phyloP scores from a whole-genome alignment of 1,139 yeast genomes.

The Groenewaldozyma sp. region DNA sequence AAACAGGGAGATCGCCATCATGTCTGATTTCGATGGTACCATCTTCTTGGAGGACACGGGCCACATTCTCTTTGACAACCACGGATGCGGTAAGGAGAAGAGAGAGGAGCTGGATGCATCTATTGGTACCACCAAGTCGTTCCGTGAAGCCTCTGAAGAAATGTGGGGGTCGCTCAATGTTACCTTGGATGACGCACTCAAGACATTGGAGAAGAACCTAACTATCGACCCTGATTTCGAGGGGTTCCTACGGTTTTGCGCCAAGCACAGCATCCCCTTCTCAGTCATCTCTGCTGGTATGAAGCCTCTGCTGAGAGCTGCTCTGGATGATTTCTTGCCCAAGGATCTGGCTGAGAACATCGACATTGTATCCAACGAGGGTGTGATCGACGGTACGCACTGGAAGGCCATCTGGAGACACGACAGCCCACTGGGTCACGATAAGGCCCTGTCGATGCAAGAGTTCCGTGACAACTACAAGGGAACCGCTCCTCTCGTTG shows the following conservation, averaged over 20 bases:
- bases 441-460: conserved; percentile 50
- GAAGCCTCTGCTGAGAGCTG: conserved; percentile 52
- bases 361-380: conserved; percentile 54
- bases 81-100: conserved; percentile 35
- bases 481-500: conserved; percentile 28
- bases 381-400: conserved; percentile 35
- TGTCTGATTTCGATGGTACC: conserved; percentile 39
- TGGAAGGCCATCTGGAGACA: conserved; percentile 58
- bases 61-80: conserved; percentile 36
- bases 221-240: conserved; percentile 54
- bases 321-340: conserved; percentile 50
- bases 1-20: conserved; percentile 30
- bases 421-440: conserved; percentile 57
- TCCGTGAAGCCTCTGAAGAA: conserved; percentile 36
- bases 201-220: conserved; percentile 41
- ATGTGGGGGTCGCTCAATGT: conserved; percentile 38
- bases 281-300: conserved; percentile 61
- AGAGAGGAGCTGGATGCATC: conserved; percentile 32
- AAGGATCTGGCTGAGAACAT: conserved; percentile 44
- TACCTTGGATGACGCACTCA: conserved; percentile 45
- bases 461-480: conserved; percentile 33
- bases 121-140: conserved; percentile 31
- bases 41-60: conserved; percentile 39
- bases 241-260: conserved; percentile 46
- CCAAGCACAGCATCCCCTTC: conserved; percentile 44